Evolutionary conservation across 1,284 basidiomycete species (phyloP), one percentile per base, ranked within the genome.

Genomic region (Athelia sp.): DNA sequence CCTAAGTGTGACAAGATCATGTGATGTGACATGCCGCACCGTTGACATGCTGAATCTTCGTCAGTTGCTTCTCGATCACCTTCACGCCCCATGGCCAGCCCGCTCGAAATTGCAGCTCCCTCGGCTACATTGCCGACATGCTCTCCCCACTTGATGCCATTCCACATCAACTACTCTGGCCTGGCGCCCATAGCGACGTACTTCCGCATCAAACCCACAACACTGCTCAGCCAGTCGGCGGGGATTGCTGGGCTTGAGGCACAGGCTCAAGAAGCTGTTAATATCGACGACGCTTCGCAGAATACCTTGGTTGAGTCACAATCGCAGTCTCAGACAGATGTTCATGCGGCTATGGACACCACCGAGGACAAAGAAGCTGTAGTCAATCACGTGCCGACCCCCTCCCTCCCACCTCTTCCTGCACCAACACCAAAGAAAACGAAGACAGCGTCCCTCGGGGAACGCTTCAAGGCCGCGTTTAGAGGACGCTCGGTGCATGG

Each of bases 121-220:
- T 47, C 26, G 26, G 29, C 29, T 4, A 32, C 13, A 2, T 59
- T 75, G 4, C 63, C 69, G 3, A 44, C 49, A 46, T 72, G 70
- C 23, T 62, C 68, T 2, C 83, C 86, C 2, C 75, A 83, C 59
- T 75, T 93, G 40, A 87, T 93, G 83, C 90, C 90, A 1, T 91
- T 92, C 56, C 80, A 85, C 55, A 81, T 92, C 50, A 67, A 74
- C 2, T 79, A 90, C 64, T 72, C 76, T 4, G 90, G 90, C 0
- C 75, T 75, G 15, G 87, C 88, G 0, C 81, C 82, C 2, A 70
- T 91, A 17, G 82, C 82, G 4, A 84, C 84, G 4, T 92, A 84
- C 64, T 82, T 92, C 62, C 75, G 73, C 42, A 69, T 79, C 45
- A 72, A 73, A 56, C 68, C 76, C 9, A 71, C 70, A 0, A 63